A percentile compares a stretch with the other conserved stretches of the same genome.
Conservation (phyloP, 164 flowering plant species). For the Dillenia turbinata region DNA sequence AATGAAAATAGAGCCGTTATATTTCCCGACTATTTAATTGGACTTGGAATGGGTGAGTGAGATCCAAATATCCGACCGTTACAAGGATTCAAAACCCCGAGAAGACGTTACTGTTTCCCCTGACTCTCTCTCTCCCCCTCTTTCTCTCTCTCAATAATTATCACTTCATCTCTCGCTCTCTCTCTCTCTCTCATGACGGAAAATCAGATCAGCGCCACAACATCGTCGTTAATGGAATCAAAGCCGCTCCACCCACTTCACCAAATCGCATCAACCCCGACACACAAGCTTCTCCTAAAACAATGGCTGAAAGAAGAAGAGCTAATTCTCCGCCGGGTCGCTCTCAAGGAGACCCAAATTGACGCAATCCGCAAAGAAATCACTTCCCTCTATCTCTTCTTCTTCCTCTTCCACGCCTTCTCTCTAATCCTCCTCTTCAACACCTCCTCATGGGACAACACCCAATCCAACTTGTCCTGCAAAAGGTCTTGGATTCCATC, state of each 20-base stretch:
- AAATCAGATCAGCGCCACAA: conserved; percentile 12
- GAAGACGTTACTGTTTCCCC: no score
- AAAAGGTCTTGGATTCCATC: conserved; percentile 80
- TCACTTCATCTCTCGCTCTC: conserved; percentile 16
- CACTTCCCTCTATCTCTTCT: conserved; percentile 79
- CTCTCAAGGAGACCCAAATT: conserved; percentile 78
- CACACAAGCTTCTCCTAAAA: conserved; percentile 93
- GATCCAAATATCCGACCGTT: no score
- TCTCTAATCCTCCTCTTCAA: conserved; percentile 68
- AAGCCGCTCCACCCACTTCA: conserved; percentile 65
- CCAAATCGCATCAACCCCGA: conserved; percentile 83
- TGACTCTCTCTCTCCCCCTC: neutral
- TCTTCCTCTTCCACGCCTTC: conserved; percentile 82
- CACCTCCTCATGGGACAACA: conserved; percentile 18
- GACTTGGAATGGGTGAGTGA: no score
- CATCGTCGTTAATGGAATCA: conserved; percentile 27
- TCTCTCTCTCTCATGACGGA: conserved; percentile 11
- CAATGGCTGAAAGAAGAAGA: conserved; percentile 97
- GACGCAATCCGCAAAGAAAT: conserved; percentile 69
- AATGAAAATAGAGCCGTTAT: no score
- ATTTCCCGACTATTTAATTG: no score
- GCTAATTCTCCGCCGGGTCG: conserved; percentile 62
- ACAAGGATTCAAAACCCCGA: no score
- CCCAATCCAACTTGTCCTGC: conserved; percentile 28
- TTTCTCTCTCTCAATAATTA: neutral